phyloP scores from a whole-genome alignment of 2,329 filamentous ascomycete species.

The Alternaria arborescens region DNA sequence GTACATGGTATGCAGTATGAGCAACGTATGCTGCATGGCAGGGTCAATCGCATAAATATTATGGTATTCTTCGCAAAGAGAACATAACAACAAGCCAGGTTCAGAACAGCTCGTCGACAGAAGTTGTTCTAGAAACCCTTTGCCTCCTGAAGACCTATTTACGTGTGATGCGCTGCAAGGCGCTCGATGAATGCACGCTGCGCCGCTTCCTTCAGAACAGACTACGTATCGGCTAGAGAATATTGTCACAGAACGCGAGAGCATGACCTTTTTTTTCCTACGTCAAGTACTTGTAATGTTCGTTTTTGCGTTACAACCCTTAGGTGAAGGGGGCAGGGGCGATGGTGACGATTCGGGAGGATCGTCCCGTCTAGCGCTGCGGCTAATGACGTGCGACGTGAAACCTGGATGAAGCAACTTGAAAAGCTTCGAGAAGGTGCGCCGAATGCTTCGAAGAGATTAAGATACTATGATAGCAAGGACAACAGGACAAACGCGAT shows the following conservation, averaged over 20 bases:
- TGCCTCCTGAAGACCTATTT: neutral
- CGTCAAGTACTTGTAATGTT: neutral
- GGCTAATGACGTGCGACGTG: conserved; percentile 35
- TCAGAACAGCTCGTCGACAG: neutral
- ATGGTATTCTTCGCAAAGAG: neutral
- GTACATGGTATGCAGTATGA: neutral
- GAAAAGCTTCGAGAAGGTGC: conserved; percentile 21
- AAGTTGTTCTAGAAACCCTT: neutral
- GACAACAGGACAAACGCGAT: neutral
- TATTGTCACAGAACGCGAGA: neutral
- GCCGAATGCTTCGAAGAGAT: neutral
- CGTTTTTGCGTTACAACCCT: conserved; percentile 1
- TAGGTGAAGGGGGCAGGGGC: conserved; percentile 14
- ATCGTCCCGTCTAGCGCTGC: conserved; percentile 29
- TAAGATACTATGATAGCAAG: neutral
- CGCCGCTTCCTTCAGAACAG: neutral
- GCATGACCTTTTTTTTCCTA: neutral
- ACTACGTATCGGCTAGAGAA: neutral
- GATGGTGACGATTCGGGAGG: conserved; percentile 24
- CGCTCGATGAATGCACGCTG: conserved; percentile 1
- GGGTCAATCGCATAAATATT: neutral
- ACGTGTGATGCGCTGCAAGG: neutral
- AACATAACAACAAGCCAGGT: neutral
- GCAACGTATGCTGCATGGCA: neutral
- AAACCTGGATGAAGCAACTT: conserved; percentile 33